Evolutionary conservation across 768 basidiomycete genomes (phyloP), one percentile per base, ranked within the genome.

Genomic region (Psilocybe cubensis): DNA sequence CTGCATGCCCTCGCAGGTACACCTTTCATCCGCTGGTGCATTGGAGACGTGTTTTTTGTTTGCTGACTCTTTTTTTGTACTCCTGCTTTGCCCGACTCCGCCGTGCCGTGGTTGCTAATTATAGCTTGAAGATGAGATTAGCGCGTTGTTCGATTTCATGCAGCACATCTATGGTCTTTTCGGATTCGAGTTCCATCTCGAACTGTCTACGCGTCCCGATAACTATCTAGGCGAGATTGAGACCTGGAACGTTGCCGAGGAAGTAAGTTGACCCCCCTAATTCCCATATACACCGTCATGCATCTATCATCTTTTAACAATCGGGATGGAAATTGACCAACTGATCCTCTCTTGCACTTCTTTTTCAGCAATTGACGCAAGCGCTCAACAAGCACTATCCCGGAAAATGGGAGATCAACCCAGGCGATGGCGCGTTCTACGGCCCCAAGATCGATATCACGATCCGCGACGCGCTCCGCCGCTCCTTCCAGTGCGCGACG

Each of bases 401-500:
- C 0, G 94, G 92, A 45, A 83, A 91, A 63, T 99, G 97, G 97
- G 83, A 87, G 52, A 73, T 96, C 56, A 97, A 97, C 72, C 92
- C 92, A 8, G 96, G 95, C 43, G 97, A 99, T 67, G 97, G 97
- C 48, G 97, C 97, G 9, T 99, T 99, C 83, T 99, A 99, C 75
- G 97, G 97, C 0, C 97, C 97, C 61, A 98, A 98, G 80, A 96
- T 98, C 67, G 97, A 98, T 74, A 96, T 99, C 76, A 94, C 91
- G 58, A 91, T 98, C 70, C 85, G 87, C 23, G 97, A 99, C 66
- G 96, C 97, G 0, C 80, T 98, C 21, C 85, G 82, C 33, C 87
- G 97, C 44, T 93, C 94, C 21, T 96, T 94, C 87, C 97, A 99
- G 73, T 98, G 96, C 67, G 97, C 95, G 38, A 98, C 97, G 2